Evolutionary conservation across 768 basidiomycete species (phyloP), one percentile per base, ranked within the genome.

Genomic region (Leccinum fibrillosum): DNA sequence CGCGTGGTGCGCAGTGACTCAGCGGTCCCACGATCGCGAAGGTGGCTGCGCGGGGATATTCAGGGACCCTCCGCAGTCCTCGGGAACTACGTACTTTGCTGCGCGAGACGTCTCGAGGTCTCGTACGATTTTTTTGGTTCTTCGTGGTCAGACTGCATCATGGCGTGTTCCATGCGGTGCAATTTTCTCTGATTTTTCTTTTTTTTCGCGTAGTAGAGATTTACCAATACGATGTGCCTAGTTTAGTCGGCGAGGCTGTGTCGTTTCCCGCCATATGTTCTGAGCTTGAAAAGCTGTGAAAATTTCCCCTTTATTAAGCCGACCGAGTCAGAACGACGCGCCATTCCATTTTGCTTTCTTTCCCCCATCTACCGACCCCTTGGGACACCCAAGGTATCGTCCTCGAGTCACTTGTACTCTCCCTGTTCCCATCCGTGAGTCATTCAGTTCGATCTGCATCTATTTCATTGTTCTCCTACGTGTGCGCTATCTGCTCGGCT

Each of bases 281-380:
- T 74, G 72, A 72, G 71, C 58, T 72, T 74, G 72, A 72, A 72
- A 74, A 64, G 71, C 71, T 61, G 65, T 72, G 71, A 66, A 62
- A 62, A 62, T 48, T 25, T 26, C 23, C 32, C 52, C 49, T 60
- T 67, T 74, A 74, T 71, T 71, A 72, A 72, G 67, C 60, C 15
- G 49, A 5, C 45, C 68, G 72, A 72, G 71, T 72, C 72, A 72
- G 28, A 55, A 0, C 2, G 13, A 1, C 19, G 30, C 30, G 45
- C 17, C 34, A 51, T 61, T n/a, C 53, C 15, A 23, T 55, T 62
- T 56, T 51, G 56, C 61, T 50, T 35, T 21, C 56, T 5, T 23
- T 19, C 72, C 63, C 50, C 49, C 71, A 72, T 53, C 62, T 48
- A 15, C 54, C 37, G 39, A 49, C 60, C 56, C 56, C 47, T 35